Evolutionary conservation across 179 eudicot genomes (phyloP).

Genomic region (Silene coronaria): DNA sequence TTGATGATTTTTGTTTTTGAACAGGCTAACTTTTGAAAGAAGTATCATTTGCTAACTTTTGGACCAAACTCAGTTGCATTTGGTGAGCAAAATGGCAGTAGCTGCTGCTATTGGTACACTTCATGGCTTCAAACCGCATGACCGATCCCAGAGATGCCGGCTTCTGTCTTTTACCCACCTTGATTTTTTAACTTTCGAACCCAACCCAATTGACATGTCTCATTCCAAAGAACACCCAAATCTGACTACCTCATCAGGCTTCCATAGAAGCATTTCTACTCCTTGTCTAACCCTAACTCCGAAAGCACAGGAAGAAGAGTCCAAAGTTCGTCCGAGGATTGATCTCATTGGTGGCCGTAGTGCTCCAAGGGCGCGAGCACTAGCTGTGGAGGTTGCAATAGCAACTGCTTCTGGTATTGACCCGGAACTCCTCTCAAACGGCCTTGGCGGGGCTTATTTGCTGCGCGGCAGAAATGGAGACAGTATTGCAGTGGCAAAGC

Average conservation of each 20-base stretch:
- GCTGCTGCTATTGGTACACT: constrained; percentile 46
- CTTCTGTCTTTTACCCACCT: constrained; percentile 68
- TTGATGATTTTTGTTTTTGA: constrained; percentile 38
- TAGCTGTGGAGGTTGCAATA: constrained; percentile 74
- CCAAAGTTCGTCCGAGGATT: constrained; percentile 41
- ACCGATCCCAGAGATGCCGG: constrained; percentile 66
- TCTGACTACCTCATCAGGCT: constrained; percentile 27
- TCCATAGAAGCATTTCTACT: constrained; percentile 80
- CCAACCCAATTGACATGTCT: constrained; percentile 33
- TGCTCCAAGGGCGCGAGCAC: constrained; percentile 53
- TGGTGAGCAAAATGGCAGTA: constrained; percentile 59
- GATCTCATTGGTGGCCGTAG: constrained; percentile 63
- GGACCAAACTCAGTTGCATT: constrained; percentile 29
- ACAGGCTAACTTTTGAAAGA: constrained; percentile 34
- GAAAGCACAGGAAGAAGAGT: constrained; percentile 37
- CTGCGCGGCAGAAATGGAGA: constrained; percentile 38
- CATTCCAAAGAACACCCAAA: constrained; percentile 43
- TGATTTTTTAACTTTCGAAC: constrained; percentile 52
- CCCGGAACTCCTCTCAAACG: constrained; percentile 51
- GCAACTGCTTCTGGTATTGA: constrained; percentile 63
- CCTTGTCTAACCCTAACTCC: constrained; percentile 65
- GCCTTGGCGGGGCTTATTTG: constrained; percentile 84
- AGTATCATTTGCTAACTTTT: constrained; percentile 32
- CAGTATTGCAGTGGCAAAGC: constrained; percentile 71
- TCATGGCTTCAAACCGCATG: constrained; percentile 55